A percentile compares a stretch with the other conserved stretches of the same genome.
Evolutionary conservation across 352 stramenopile genomes (phyloP).

Genomic region (Phytophthora colocasiae): DNA sequence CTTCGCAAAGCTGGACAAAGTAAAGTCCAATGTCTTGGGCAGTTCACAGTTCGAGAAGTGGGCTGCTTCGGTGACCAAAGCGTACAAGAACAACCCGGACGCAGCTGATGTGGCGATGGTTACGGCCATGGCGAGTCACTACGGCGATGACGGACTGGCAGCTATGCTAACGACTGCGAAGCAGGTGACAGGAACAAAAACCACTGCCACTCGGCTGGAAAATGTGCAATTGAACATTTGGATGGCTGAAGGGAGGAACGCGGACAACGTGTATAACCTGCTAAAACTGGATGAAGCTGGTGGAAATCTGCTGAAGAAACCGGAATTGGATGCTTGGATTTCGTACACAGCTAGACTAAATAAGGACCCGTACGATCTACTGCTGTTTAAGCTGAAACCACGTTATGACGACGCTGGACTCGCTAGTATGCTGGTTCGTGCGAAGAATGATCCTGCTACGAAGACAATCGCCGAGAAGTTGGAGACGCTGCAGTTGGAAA

Average conservation of each 20-base stretch:
- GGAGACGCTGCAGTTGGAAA: neutral
- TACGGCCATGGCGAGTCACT: neutral
- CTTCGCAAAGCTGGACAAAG: neutral
- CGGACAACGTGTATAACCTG: constrained; percentile 1
- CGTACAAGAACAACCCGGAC: constrained; percentile 2
- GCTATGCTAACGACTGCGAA: constrained; percentile 3
- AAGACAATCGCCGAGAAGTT: neutral
- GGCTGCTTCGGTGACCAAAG: neutral
- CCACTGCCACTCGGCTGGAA: neutral
- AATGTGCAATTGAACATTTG: neutral
- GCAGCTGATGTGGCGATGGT: neutral
- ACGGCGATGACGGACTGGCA: neutral
- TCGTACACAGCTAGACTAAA: neutral
- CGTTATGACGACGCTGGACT: neutral
- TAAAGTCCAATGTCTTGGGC: neutral
- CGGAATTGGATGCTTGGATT: neutral
- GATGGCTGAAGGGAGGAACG: neutral
- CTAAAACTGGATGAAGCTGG: constrained; percentile 6
- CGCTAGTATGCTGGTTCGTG: neutral
- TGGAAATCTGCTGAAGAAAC: constrained; percentile 4
- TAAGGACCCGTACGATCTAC: constrained; percentile 6
- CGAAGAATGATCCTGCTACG: neutral
- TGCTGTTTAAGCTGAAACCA: constrained; percentile 1
- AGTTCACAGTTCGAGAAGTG: constrained; percentile 5
- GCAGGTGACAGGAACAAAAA: neutral